Conservation (phyloP, 2,329 filamentous ascomycete genomes). For the Sclerotinia spermophila region DNA sequence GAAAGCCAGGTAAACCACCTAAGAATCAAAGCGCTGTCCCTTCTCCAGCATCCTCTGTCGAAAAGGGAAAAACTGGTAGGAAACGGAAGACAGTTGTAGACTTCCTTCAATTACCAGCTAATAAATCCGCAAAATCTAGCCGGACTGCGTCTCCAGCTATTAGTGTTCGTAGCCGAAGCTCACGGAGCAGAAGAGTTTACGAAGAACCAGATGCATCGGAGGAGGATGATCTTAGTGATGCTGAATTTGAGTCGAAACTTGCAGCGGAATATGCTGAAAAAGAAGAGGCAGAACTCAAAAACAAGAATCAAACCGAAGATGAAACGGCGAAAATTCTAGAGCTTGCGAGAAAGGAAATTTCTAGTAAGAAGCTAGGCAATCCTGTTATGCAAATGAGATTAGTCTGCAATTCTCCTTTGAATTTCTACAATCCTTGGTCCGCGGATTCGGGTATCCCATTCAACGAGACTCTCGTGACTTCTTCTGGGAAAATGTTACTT, state of each 20-base stretch:
- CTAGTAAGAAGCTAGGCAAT: constrained; percentile 88
- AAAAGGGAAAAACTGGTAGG: constrained; percentile 40
- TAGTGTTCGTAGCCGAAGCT: constrained; percentile 40
- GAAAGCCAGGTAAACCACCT: constrained; percentile 3
- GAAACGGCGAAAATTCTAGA: constrained; percentile 66
- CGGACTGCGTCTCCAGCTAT: constrained; percentile 66
- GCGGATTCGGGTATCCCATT: constrained; percentile 54
- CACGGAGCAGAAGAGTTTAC: constrained; percentile 45
- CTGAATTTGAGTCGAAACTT: constrained; percentile 77
- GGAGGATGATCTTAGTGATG: constrained; percentile 67
- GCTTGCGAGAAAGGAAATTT: constrained; percentile 80
- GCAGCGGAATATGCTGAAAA: constrained; percentile 55
- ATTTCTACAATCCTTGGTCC: constrained; percentile 92
- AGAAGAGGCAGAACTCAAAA: constrained; percentile 51
- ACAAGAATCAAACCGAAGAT: constrained; percentile 47
- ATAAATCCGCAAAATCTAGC: constrained; percentile 73
- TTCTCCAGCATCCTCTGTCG: background rate
- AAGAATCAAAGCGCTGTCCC: constrained; percentile 8
- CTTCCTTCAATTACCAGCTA: constrained; percentile 43
- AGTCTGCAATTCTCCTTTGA: constrained; percentile 90
- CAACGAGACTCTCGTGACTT: constrained; percentile 79
- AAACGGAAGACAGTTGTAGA: constrained; percentile 53
- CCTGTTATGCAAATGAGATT: constrained; percentile 87
- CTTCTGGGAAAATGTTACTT: constrained; percentile 93
- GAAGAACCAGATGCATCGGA: constrained; percentile 57